phyloP scores from a whole-genome alignment of 306 rosid genomes.

The Morella rubra region DNA sequence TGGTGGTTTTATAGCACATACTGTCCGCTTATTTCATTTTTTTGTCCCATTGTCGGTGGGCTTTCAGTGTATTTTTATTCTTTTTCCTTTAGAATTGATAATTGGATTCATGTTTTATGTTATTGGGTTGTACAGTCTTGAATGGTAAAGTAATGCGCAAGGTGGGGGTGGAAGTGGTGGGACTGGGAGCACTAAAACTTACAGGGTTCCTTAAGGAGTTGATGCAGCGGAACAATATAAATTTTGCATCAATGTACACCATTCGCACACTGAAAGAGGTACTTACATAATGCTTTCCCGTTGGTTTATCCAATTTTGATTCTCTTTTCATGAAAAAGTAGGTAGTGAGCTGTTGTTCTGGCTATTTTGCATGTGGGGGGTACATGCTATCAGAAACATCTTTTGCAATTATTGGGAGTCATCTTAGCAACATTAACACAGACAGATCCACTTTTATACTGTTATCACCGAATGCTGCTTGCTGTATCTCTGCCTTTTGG shows the following conservation, averaged over 20 bases:
- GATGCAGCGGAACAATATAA: constrained; percentile 70
- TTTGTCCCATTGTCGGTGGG: background rate
- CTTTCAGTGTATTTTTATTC: background rate
- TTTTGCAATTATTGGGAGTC: background rate
- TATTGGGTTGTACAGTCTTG: constrained; percentile 48
- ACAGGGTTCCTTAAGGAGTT: constrained; percentile 80
- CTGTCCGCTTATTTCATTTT: background rate
- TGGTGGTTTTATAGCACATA: background rate
- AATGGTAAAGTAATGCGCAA: constrained; percentile 86
- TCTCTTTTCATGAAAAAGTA: background rate
- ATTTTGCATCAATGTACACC: constrained; percentile 70
- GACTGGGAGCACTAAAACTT: constrained; percentile 86
- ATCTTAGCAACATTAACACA: background rate
- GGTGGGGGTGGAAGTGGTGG: constrained; percentile 88
- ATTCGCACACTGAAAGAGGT: constrained; percentile 88
- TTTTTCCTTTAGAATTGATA: background rate
- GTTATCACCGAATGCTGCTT: too few relatives aligned
- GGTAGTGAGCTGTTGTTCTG: constrained; percentile 5
- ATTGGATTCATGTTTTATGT: background rate
- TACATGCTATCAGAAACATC: background rate
- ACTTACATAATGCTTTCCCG: constrained; percentile 20
- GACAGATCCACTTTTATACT: background rate
- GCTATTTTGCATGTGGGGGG: background rate
- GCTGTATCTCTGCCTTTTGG: background rate
- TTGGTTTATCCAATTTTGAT: constrained; percentile 14